Base-by-base conservation (phyloP, 164 flowering plant species). In the Malania oleifera region DNA sequence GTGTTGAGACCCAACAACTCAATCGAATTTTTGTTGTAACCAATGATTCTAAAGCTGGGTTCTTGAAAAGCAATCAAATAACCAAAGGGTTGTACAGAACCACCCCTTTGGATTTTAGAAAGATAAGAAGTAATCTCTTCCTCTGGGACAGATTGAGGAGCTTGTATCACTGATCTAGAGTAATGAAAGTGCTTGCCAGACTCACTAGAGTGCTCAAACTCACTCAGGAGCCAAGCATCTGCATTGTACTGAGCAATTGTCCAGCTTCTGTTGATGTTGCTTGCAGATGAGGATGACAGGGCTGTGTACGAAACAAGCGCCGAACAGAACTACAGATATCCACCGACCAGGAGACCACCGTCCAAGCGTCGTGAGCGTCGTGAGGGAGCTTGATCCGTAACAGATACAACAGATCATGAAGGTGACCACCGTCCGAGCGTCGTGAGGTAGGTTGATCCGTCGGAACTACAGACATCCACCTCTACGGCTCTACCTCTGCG, bases 51-150 rank as follows among this genome's bases (percentile, higher is more conserved):
- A 52, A 84, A 85, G 44, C 64, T 79, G 38, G 80, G 60, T 54
- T 84, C 95, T 48, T 86, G 84, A 52, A 88, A 35, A 2, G 87
- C 87, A 44, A 91, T n/a, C 76, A 86, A 41, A 56, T 89, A 88
- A 27, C 98, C 96, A 69, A 91, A 86, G 9, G 96, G 75, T 59
- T 91, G 96, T 56, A 85, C 63, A 0, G 66, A 26, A 24, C 84
- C 84, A 59, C 96, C 96, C 62, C 87, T 81, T 57, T 91, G 98
- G 49, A 88, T 88, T 63, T 56, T 76, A 0, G 80, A 60, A 17
- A 84, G 64, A 56, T 84, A 87, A 19, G 85, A 78, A 64, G 65
- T 68, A 5, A 83, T 82, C 41, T 84, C 71, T 26, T 81, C 78
- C 15, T 80, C 88, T 26, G 85, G 73, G 1, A 70, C 83, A 28